phyloP scores from a whole-genome alignment of 495 filamentous ascomycete genomes.

The Talaromyces stipitatus region DNA sequence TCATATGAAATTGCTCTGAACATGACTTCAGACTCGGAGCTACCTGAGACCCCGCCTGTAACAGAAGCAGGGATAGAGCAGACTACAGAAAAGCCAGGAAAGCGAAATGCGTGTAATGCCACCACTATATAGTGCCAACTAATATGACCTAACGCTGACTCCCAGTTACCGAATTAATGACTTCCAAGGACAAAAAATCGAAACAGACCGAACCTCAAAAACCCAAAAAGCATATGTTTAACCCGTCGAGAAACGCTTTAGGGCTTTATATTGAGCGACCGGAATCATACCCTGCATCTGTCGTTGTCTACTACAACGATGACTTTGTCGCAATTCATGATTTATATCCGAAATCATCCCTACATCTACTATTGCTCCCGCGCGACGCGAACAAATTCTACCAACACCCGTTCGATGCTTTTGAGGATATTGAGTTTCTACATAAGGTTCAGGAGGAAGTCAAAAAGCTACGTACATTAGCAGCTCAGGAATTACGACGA shows the following conservation, averaged over 20 bases:
- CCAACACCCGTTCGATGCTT: constrained; percentile 71
- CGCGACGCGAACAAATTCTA: constrained; percentile 53
- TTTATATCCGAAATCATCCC: constrained; percentile 71
- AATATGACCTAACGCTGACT: background rate
- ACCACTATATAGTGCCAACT: background rate
- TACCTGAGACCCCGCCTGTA: background rate
- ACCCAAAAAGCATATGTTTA: constrained; percentile 20
- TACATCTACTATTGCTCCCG: constrained; percentile 84
- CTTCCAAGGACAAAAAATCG: constrained; percentile 44
- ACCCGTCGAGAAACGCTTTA: constrained; percentile 53
- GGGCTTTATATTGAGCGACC: constrained; percentile 66
- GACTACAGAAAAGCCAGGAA: constrained; percentile 17
- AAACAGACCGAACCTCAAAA: constrained; percentile 21
- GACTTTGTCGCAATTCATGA: constrained; percentile 79
- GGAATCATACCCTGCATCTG: constrained; percentile 46
- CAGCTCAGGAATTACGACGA: constrained; percentile 69
- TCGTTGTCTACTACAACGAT: constrained; percentile 61
- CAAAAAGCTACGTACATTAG: constrained; percentile 51
- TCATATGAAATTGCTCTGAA: background rate
- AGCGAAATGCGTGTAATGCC: constrained; percentile 37
- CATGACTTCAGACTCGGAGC: constrained; percentile 1
- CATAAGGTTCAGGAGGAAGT: constrained; percentile 52
- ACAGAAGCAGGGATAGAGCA: background rate
- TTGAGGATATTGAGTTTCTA: constrained; percentile 66
- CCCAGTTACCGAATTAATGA: constrained; percentile 63